Conservation (phyloP, 176 grass and related monocot species). For the Oryza australiensis region DNA sequence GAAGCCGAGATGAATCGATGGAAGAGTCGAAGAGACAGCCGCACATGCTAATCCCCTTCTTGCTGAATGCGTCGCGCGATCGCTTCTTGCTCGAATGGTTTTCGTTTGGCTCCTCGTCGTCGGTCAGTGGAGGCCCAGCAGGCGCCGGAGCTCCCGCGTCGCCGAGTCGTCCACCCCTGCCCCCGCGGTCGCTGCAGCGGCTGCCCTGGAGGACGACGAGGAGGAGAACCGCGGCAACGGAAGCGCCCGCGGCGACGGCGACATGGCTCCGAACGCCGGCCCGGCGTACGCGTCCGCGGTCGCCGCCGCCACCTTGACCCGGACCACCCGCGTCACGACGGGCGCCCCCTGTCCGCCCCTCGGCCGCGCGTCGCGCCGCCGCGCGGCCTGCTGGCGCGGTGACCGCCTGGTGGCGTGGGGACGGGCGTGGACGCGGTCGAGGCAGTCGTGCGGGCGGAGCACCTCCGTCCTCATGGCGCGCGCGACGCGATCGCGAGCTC, state of each 20-base stretch:
- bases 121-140: constrained; percentile 51
- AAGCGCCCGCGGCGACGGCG: constrained; percentile 58
- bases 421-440: constrained; percentile 24
- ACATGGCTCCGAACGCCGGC: constrained; percentile 41
- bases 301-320: constrained; percentile 11
- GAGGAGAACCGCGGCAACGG: constrained; percentile 52
- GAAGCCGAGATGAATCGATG: background rate
- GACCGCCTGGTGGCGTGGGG: constrained; percentile 22
- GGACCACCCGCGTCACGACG: background rate
- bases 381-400: constrained; percentile 1
- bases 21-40: background rate
- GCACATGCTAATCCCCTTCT: constrained; percentile 20
- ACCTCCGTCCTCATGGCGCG: constrained; percentile 42
- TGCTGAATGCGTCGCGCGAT: constrained; percentile 12
- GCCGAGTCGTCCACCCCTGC: constrained; percentile 43
- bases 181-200: background rate
- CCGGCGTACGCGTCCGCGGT: constrained; percentile 40
- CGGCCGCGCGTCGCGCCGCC: background rate
- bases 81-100: background rate
- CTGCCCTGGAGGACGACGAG: background rate
- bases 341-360: constrained; percentile 13
- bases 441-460: constrained; percentile 43
- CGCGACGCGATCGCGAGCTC: background rate
- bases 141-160: constrained; percentile 59
- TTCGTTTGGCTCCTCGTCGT: background rate